Percentiles rank a stretch among this genome's conserved stretches.
These are phyloP conservation scores for Camellia lanceoleosa DNA, from an alignment of 148 eudicot species.

Conservation along the genomic window DNA sequence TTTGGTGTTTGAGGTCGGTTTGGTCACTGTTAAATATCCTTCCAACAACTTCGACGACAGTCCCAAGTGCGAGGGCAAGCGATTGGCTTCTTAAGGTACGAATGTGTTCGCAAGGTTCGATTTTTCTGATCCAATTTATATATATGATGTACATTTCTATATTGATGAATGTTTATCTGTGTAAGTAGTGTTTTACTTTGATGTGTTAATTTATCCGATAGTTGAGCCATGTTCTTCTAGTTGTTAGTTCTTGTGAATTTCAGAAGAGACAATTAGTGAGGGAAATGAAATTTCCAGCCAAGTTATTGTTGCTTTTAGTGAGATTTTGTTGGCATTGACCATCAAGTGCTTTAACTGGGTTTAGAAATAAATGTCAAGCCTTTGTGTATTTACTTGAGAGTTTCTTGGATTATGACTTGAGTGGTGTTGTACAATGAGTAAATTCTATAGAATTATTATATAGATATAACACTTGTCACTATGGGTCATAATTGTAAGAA, in stretches of 20 bases:
- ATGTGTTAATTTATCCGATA: background rate
- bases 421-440: no score
- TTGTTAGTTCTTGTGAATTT: background rate
- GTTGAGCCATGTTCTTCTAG: background rate
- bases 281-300: no score
- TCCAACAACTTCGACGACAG: conserved; percentile 52
- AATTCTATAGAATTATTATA: no score
- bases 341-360: no score
- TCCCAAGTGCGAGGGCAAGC: conserved; percentile 72
- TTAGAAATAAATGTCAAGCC: no score
- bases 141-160: no score
- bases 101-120: background rate
- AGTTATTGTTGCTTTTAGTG: background rate
- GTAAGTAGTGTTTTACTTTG: no score
- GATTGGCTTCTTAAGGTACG: conserved; percentile 43
- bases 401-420: no score
- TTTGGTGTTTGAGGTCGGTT: conserved; percentile 90
- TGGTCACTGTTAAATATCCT: conserved; percentile 77
- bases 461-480: no score
- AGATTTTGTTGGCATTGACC: background rate
- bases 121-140: background rate
- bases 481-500: no score
- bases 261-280: background rate
- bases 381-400: no score
- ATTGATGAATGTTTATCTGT: no score